Base-by-base conservation (phyloP, 1,139 yeast genomes). In the Wickerhamomyces sp. region DNA sequence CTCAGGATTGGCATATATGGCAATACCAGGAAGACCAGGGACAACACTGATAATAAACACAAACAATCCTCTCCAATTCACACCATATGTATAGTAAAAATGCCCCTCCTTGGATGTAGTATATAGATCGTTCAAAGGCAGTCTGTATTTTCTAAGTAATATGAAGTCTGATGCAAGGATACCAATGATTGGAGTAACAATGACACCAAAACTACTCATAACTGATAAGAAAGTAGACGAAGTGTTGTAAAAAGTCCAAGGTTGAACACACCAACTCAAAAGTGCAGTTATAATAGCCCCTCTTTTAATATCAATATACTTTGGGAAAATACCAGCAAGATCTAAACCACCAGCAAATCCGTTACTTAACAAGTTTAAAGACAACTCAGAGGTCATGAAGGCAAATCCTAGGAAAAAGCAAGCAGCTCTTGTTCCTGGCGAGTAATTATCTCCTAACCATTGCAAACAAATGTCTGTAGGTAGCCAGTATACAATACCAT, bases 331-430 rank as follows among this genome's bases (percentile, higher is more conserved):
- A 15, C 65, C 61, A 14, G 71, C 59, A 33, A 68, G 44, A 44
- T 67, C 72, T 64, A 67, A 66, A 15, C 71, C 72, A 35, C 70
- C 69, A 17, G 69, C 60, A 39, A 64, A 56, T 7, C 67, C 70
- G 45, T 67, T 67, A 13, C 63, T 66, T 34, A 65, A 47, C 30
- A 63, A 47, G 43, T 63, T 65, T 36, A 65, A 48, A 20, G 63
- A 58, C 13, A 66, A 39, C 37, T 65, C 68, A 3, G 70, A 67
- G 18, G 58, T 41, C 17, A 57, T 43, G 44, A 67, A 61, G 2
- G 60, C 56, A 8, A 64, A 37, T n/a, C 64, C 65, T 29, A 57
- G 44, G 47, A 67, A 67, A 45, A 65, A 65, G 9, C 66, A 61
- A 12, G 67, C 72, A 31, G 67, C 66, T 44, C 72, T 55, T 15